Evolutionary conservation across 1,284 basidiomycete species (phyloP), one percentile per base, ranked within the genome.

Genomic region (Thecaphora thlaspeos): DNA sequence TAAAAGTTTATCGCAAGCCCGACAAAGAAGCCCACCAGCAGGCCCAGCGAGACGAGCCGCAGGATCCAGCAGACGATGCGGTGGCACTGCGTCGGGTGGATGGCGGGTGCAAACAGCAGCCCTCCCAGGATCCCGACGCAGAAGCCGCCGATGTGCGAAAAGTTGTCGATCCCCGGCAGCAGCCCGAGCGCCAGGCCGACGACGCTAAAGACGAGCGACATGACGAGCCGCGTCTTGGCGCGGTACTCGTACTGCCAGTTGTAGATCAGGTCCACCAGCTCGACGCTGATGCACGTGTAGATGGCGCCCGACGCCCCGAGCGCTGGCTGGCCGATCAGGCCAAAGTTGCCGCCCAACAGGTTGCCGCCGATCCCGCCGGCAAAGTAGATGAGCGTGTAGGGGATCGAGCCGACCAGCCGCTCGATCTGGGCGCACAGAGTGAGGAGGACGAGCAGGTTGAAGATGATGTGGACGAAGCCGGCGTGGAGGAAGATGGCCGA

Each of bases 391-490:
- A 94, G 80, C 26, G 88, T 68, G 78, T 93, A 95, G 0, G 87
- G 87, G 19, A 82, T 80, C 0, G 90, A 87, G 2, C 91, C 91
- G 75, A 66, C 51, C 2, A 70, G 61, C 71, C 61, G 73, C 46
- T 78, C 77, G 34, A 89, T 89, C 76, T 90, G 87, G 17, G 88
- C 88, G 23, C 87, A 87, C 11, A 88, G 80, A 1, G 85, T 86
- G 50, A 90, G 77, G 70, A 95, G 92, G 4, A 88, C 91, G 34
- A 95, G 73, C 85, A 96, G 88, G 75, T 97, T 97, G 60, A 97
- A 78, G 2, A 88, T 67, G 46, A 94, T 83, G 44, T 77, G 93
- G 17, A 96, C 83, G 57, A 97, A 82, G 12, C 93, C 93, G 19
- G 91, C 92, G 71, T 96, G 93, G 4, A 96, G 78, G 78, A 97